These are phyloP conservation scores for Melaleuca alternifolia DNA, from an alignment of 345 rosid species.

Conservation along the genomic window DNA sequence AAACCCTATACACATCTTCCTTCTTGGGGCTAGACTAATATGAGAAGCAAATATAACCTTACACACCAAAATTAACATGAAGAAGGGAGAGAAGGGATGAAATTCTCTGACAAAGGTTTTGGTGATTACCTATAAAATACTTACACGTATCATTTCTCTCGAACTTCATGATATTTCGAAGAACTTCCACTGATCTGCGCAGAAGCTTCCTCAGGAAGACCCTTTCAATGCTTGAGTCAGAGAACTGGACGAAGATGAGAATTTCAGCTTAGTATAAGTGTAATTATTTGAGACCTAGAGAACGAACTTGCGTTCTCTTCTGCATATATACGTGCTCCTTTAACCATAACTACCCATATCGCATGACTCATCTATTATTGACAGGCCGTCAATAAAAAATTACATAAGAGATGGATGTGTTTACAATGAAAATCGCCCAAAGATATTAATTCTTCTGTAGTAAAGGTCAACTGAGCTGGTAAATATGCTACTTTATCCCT, in stretches of 20 bases:
- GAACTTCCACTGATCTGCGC: not conserved
- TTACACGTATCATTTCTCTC: too few species aligned
- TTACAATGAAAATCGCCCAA: not conserved
- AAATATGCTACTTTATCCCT: not conserved
- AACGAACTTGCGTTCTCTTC: not conserved
- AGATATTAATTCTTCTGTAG: not conserved
- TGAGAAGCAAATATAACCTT: not conserved
- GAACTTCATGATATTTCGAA: not conserved
- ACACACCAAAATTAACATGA: not conserved
- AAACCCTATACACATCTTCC: not conserved
- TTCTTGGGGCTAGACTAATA: not conserved
- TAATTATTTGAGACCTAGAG: not conserved
- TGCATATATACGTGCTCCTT: not conserved
- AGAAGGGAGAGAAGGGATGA: not conserved
- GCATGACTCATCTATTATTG: not conserved
- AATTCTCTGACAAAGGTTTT: not conserved
- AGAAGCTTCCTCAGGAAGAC: not conserved
- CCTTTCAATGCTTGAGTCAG: not conserved
- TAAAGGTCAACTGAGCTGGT: not conserved
- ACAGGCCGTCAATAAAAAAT: not conserved
- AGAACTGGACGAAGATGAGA: not conserved
- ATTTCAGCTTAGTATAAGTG: not conserved
- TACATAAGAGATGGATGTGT: not conserved
- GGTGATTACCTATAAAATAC: not conserved
- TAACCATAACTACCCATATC: not conserved